Evolutionary conservation across 164 flowering plant genomes (phyloP).

Genomic region (Annona squamosa): DNA sequence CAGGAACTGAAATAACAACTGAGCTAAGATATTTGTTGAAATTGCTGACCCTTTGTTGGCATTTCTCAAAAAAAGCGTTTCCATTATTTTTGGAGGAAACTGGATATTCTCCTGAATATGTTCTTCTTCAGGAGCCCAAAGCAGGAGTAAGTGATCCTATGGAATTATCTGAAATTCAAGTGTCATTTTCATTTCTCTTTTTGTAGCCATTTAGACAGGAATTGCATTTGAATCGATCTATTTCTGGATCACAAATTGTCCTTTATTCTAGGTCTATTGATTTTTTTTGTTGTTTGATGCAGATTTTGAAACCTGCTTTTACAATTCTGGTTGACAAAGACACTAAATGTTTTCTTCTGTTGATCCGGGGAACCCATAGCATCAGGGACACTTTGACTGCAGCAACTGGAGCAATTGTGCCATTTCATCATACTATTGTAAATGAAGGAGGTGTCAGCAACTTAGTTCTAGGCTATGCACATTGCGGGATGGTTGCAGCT

Average conservation of each 20-base stretch:
- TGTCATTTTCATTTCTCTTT: background rate
- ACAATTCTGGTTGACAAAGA: conserved; percentile 67
- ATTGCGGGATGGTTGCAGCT: conserved; percentile 99
- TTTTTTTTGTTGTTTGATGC: conserved; percentile 20
- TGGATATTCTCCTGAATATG: conserved; percentile 64
- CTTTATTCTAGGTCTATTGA: background rate
- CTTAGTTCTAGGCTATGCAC: conserved; percentile 93
- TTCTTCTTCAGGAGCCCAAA: conserved; percentile 93
- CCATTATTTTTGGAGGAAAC: conserved; percentile 80
- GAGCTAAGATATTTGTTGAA: conserved; percentile 69
- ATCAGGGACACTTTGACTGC: conserved; percentile 95
- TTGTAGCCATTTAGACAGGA: background rate
- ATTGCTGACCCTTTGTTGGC: conserved; percentile 90
- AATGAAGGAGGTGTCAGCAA: conserved; percentile 85
- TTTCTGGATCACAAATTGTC: background rate
- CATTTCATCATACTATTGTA: conserved; percentile 90
- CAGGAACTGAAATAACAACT: conserved; percentile 53
- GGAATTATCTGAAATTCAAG: conserved; percentile 1
- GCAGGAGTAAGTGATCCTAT: conserved; percentile 66
- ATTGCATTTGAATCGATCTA: background rate
- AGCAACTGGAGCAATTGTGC: conserved; percentile 95
- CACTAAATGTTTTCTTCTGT: conserved; percentile 49
- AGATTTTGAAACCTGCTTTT: conserved; percentile 97
- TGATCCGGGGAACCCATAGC: conserved; percentile 98
- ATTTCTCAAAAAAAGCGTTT: conserved; percentile 92